A percentile compares a stretch with the other conserved stretches of the same genome.
Evolutionary conservation across 2,329 filamentous ascomycete genomes (phyloP).

Genomic region (Scleromitrula shiraiana): DNA sequence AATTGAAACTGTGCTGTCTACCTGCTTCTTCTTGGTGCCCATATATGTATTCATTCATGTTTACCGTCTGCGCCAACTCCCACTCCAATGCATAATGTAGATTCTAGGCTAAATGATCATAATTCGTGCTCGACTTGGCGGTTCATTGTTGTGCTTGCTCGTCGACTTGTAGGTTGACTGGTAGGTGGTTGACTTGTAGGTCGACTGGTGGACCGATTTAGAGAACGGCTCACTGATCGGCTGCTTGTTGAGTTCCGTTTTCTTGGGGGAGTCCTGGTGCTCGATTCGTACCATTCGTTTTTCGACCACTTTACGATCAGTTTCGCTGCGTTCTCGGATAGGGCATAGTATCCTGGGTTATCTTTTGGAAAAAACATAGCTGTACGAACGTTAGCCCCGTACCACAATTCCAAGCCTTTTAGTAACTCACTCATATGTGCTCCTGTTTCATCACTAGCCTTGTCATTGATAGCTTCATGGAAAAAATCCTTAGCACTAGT

Average conservation of each 20-base stretch:
- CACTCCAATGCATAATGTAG: background rate
- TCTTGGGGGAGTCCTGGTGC: too few relatives aligned
- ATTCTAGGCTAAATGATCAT: background rate
- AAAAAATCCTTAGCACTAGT: conserved; percentile 48
- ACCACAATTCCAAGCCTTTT: conserved; percentile 1
- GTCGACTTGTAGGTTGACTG: background rate
- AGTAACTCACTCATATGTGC: conserved; percentile 64
- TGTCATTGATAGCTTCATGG: conserved; percentile 69
- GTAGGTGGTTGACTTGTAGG: background rate
- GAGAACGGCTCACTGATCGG: too few relatives aligned
- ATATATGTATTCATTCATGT: background rate
- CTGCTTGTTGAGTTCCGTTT: too few relatives aligned
- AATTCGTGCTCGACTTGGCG: conserved; percentile 1
- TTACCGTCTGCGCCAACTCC: background rate
- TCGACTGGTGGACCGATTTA: too few relatives aligned
- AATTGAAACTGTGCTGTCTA: too few relatives aligned
- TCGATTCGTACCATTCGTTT: conserved; percentile 59
- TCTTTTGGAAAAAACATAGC: conserved; percentile 65
- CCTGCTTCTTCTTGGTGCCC: too few relatives aligned
- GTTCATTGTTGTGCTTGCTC: too few relatives aligned
- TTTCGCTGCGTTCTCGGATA: conserved; percentile 58
- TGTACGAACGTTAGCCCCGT: conserved; percentile 25
- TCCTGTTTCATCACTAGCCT: conserved; percentile 65
- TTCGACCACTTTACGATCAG: conserved; percentile 57
- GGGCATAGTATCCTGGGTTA: conserved; percentile 64